These are phyloP conservation scores for Clitocybe nebularis DNA, from an alignment of 1,284 basidiomycete genomes.

Conservation along the genomic window DNA sequence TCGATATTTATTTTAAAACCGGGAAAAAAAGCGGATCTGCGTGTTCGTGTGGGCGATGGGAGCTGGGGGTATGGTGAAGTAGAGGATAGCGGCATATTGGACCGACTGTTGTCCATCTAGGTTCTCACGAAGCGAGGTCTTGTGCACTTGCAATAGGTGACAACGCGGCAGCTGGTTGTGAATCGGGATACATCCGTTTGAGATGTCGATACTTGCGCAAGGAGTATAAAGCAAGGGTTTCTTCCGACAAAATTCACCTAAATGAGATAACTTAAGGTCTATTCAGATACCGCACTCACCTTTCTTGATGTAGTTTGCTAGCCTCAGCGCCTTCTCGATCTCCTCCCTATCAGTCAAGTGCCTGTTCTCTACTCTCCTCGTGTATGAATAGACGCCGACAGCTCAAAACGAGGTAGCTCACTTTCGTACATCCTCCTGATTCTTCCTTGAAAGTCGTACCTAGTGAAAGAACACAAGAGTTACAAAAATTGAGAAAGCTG, in stretches of 20 bases:
- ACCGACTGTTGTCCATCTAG: conserved; percentile 6
- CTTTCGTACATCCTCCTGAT: conserved; percentile 71
- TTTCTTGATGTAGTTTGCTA: conserved; percentile 87
- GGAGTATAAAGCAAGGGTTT: conserved; percentile 83
- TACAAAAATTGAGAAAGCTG: conserved; percentile 12
- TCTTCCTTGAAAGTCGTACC: conserved; percentile 73
- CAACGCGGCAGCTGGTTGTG: conserved; percentile 8
- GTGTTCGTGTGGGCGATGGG: not conserved
- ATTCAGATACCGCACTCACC: conserved; percentile 39
- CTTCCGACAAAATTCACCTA: conserved; percentile 34
- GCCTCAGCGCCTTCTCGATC: conserved; percentile 73
- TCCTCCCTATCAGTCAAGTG: conserved; percentile 65
- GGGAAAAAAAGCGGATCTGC: not conserved
- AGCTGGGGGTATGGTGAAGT: not conserved
- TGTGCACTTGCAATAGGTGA: conserved; percentile 9
- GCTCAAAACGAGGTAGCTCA: conserved; percentile 26
- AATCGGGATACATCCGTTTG: conserved; percentile 58
- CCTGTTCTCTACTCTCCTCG: conserved; percentile 57
- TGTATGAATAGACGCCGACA: conserved; percentile 4
- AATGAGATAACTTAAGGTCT: not conserved
- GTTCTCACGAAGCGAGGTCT: conserved; percentile 9
- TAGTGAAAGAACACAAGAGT: conserved; percentile 24
- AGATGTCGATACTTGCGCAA: conserved; percentile 85
- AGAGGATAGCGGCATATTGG: conserved; percentile 6
- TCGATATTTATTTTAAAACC: too few species aligned